Evolutionary conservation across 371 early-diverging fungal genomes (phyloP).

Genomic region (Rhizoclosmatium hyalinum): DNA sequence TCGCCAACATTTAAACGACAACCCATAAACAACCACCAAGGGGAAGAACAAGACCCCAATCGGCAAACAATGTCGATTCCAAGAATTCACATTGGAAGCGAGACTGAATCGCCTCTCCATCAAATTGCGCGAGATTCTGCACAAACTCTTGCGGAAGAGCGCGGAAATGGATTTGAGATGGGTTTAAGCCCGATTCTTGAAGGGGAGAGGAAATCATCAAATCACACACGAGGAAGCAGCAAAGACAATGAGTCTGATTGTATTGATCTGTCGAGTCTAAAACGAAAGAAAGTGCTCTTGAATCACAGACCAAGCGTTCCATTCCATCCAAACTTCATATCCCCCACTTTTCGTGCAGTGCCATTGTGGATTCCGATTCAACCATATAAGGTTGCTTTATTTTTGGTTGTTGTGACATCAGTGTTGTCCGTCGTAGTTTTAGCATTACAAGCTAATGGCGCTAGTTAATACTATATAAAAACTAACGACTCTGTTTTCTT

Average conservation of each 20-base stretch:
- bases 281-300: neutral
- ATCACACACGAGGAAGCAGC: too few species aligned
- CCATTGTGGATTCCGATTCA: slow-evolving; percentile 47
- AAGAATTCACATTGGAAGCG: neutral
- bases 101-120: neutral
- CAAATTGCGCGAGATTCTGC: neutral
- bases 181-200: too few species aligned
- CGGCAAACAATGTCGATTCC: too few species aligned
- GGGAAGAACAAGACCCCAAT: too few species aligned
- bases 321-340: slow-evolving; percentile 41
- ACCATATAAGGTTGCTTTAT: slow-evolving; percentile 37
- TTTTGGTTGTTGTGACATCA: slow-evolving; percentile 37
- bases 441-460: too few species aligned
- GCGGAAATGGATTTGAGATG: too few species aligned
- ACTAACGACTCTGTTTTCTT: too few species aligned
- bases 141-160: neutral
- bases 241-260: neutral
- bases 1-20: too few species aligned
- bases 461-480: too few species aligned
- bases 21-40: too few species aligned
- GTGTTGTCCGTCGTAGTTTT: slow-evolving; percentile 34
- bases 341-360: slow-evolving; percentile 48
- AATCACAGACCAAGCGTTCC: slow-evolving; percentile 37
- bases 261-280: neutral
- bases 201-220: too few species aligned